Evolutionary conservation across 371 early-diverging fungal genomes (phyloP), one percentile per base, ranked within the genome.

Genomic region (Mucor velutinosus): DNA sequence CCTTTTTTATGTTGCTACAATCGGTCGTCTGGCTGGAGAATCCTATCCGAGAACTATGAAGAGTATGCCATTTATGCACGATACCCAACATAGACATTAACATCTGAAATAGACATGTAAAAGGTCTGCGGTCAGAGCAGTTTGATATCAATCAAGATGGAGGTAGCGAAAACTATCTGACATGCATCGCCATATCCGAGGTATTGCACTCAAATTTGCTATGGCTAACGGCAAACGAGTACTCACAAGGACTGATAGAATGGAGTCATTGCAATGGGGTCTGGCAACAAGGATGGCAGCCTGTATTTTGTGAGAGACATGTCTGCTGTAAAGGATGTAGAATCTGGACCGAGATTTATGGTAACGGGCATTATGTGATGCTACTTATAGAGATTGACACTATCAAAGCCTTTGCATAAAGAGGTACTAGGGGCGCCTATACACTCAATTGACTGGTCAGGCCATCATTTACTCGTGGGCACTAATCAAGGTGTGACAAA

Each of bases 391-490:
- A 29, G 7, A 60, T 27, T 29, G 7, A 60, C 21, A 60, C 6
- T 12, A 49, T 39, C 15, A 29, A 32, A 70, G 70, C 53, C 41
- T 43, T 8, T 70, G 5, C 71, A 74, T 58, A 65, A 56, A 27
- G 73, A 77, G 58, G 23, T 37, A 6, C 17, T 80, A 17, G 60
- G 66, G 33, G 43, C 33, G 0, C 81, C 78, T 4, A 67, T 80
- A 12, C 59, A 77, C 58, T 76, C 78, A 4, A 60, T 80, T 3
- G 81, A 80, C 30, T 80, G 76, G 75, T 64, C 71, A 14, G 69
- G 70, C 3, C 47, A 74, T 4, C 70, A 71, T 37, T 17, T 80
- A 6, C 49, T 80, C 11, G 71, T 77, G 12, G 78, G 81, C 0
- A 70, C 71, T 0, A 64, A 69, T 4, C 35, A 66, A 41, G 70